A percentile compares a stretch with the other conserved stretches of the same genome.
Conservation (phyloP, 1,284 basidiomycete species). For the Ustilago trichophora region DNA sequence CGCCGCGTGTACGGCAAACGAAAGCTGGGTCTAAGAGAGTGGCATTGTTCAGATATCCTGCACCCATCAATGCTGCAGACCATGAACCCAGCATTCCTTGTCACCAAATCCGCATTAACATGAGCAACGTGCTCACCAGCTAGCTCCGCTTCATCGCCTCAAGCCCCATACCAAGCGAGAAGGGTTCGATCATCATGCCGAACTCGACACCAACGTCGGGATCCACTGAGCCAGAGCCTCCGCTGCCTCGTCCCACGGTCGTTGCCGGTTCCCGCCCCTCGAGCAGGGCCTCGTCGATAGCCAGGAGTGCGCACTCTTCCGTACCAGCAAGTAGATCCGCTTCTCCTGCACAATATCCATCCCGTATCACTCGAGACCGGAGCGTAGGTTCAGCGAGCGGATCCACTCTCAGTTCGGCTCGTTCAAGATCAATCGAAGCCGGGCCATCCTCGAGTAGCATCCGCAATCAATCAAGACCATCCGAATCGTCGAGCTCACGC, state of each 20-base stretch:
- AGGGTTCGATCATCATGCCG: neutral
- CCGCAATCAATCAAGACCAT: neutral
- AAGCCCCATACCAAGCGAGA: too few species aligned
- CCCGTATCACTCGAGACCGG: neutral
- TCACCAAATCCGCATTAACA: too few species aligned
- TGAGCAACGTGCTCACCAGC: too few species aligned
- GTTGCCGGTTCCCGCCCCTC: slow-evolving; percentile 21
- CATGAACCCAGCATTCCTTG: too few species aligned
- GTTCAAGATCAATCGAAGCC: slow-evolving; percentile 7
- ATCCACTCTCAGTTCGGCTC: neutral
- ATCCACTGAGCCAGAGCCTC: slow-evolving; percentile 2
- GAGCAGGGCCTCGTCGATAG: slow-evolving; percentile 18
- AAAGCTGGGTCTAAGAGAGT: too few species aligned
- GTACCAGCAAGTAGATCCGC: slow-evolving; percentile 15
- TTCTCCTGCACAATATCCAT: slow-evolving; percentile 6
- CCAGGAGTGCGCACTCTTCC: slow-evolving; percentile 9
- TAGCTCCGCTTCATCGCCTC: too few species aligned
- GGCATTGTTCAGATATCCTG: too few species aligned
- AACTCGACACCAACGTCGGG: neutral
- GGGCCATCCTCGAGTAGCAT: slow-evolving; percentile 2
- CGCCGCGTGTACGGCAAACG: too few species aligned
- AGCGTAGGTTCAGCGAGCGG: neutral
- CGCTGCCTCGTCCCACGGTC: slow-evolving; percentile 37
- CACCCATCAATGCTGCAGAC: too few species aligned
- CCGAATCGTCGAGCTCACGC: neutral